Percentiles rank a stretch among this genome's conserved stretches.
Evolutionary conservation across 2,329 filamentous ascomycete genomes (phyloP).

Genomic region (Blastomyces silverae): DNA sequence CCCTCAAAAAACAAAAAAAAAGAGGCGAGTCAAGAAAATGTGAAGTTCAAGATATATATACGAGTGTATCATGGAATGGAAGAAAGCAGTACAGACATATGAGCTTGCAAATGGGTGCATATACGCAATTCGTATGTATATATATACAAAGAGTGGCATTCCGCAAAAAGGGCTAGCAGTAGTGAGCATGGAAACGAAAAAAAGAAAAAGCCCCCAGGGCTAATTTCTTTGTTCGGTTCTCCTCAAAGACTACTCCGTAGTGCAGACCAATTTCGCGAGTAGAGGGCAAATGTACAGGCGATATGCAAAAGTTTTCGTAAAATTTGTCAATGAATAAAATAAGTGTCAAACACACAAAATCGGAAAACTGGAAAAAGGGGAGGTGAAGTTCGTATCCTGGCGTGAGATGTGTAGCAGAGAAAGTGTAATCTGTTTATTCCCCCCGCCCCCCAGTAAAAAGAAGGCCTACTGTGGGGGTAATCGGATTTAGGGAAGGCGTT

Average conservation of each 20-base stretch:
- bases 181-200: background rate
- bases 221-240: background rate
- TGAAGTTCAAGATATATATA: background rate
- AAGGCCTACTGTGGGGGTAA: background rate
- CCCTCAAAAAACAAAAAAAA: too few relatives aligned
- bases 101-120: background rate
- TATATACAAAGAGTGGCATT: slow-evolving; percentile 9
- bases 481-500: background rate
- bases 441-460: background rate
- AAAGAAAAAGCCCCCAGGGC: background rate
- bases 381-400: slow-evolving; percentile 1
- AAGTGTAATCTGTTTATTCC: background rate
- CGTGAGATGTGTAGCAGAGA: background rate
- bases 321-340: background rate
- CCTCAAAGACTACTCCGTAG: background rate
- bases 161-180: background rate
- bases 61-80: background rate
- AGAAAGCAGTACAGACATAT: slow-evolving; percentile 1
- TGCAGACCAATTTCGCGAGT: background rate
- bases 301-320: slow-evolving; percentile 2
- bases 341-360: background rate
- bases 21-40: background rate
- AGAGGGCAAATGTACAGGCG: background rate
- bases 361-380: background rate
- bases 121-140: background rate